Base-by-base conservation (phyloP, 208 protist species). In the Trypanosoma cruzi region DNA sequence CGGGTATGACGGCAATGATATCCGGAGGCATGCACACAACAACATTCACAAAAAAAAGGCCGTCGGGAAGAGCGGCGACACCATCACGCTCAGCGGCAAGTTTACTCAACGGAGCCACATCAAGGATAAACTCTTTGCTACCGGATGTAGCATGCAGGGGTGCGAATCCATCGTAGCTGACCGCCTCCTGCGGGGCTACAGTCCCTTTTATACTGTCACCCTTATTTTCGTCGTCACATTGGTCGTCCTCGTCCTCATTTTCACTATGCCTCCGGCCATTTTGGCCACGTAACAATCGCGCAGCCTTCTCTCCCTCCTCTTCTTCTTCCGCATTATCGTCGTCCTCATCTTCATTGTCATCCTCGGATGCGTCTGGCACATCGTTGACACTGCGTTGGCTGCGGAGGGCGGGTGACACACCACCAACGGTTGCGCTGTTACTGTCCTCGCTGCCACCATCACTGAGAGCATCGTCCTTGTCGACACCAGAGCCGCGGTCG, bases 41-140 rank as follows among this genome's bases (percentile, higher is more conserved):
- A 24, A 93, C 71, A 59, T 93, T 89, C 50, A 95, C 81, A 0
- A 92, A 31, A 69, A 95, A 95, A 46, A 96, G 60, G 50, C 89
- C 82, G 2, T 85, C 83, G 8, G 74, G 69, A 31, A 86, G 40
- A 24, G 37, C 0, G 10, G 62, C 76, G 29, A 82, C 72, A 18
- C 81, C 84, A 53, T 80, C 85, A 26, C 58, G 61, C 4, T 79
- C 64, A 40, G 75, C 81, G 18, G 84, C 73, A 40, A 75, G 67
- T 50, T 54, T 40, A 60, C 62, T 81, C 31, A 90, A 59, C 29
- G 89, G 85, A 31, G 74, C 80, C 22, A 93, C 82, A 28, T 83
- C 74, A 20, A 90, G 76, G 7, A 55, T 37, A 44, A 86, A 88
- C 64, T 77, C 85, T 28, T 75, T 79, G 49, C 81, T 81, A 40